A percentile compares a stretch with the other conserved stretches of the same genome.
Conservation (phyloP, 2,329 filamentous ascomycete genomes). For the Colletotrichum liaoningense region DNA sequence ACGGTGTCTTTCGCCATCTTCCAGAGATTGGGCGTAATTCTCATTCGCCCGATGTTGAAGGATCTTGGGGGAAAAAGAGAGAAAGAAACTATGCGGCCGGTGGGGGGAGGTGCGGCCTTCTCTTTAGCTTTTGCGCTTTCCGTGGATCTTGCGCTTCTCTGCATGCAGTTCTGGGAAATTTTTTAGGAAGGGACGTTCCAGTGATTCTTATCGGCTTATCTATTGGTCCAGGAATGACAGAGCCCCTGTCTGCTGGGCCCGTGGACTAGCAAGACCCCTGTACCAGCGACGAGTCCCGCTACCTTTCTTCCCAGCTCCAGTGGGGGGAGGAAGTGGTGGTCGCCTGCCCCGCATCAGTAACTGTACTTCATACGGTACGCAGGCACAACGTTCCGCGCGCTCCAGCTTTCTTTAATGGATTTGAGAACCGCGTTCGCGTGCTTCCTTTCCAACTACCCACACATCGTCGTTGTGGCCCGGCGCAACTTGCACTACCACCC, state of each 20-base stretch:
- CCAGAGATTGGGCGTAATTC: constrained; percentile 42
- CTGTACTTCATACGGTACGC: not conserved
- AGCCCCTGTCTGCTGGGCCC: constrained; percentile 15
- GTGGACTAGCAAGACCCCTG: constrained; percentile 24
- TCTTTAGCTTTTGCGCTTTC: constrained; percentile 31
- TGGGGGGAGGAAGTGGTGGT: constrained; percentile 14
- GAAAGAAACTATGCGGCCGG: constrained; percentile 5
- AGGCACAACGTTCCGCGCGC: not conserved
- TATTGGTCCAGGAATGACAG: constrained; percentile 12
- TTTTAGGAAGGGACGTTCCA: constrained; percentile 30
- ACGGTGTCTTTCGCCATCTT: constrained; percentile 66
- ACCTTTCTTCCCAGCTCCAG: constrained; percentile 17
- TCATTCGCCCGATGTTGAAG: constrained; percentile 43
- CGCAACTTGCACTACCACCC: constrained; percentile 8
- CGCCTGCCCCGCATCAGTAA: constrained; percentile 24
- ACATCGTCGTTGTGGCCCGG: constrained; percentile 12
- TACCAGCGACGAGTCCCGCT: not conserved
- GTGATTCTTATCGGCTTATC: constrained; percentile 33
- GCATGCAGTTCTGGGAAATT: constrained; percentile 31
- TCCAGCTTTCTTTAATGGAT: constrained; percentile 24
- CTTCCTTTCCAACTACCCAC: not conserved
- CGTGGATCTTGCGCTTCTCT: constrained; percentile 20
- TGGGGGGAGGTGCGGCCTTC: constrained; percentile 3
- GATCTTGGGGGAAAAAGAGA: not conserved
- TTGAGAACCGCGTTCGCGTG: constrained; percentile 17